These are phyloP conservation scores for Penicillium carneum DNA, from an alignment of 2,329 filamentous ascomycete genomes.

Conservation along the genomic window DNA sequence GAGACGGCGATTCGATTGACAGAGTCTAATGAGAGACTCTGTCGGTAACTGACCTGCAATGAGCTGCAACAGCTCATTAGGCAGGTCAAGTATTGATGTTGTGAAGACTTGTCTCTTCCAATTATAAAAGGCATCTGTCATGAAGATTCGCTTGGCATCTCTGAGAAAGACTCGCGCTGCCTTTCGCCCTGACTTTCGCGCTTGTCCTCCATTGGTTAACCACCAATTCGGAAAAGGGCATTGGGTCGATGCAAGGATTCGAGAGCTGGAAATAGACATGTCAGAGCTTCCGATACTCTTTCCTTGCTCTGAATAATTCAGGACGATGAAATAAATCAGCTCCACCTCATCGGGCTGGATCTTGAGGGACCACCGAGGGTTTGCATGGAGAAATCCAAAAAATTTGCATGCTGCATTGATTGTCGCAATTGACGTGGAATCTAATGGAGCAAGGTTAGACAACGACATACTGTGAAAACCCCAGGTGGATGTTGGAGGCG, in stretches of 20 bases:
- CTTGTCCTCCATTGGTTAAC: not conserved
- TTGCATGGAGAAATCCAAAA: not conserved
- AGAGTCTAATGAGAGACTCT: not conserved
- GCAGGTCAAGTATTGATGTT: conserved; percentile 2
- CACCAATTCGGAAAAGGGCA: not conserved
- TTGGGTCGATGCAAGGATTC: not conserved
- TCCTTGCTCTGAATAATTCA: not conserved
- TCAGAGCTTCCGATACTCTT: not conserved
- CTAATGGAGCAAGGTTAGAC: not conserved
- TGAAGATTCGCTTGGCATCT: not conserved
- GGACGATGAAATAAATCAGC: not conserved
- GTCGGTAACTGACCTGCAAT: not conserved
- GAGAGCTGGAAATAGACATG: not conserved
- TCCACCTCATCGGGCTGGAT: not conserved
- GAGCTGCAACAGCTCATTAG: not conserved
- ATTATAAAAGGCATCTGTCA: not conserved
- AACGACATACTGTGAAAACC: not conserved
- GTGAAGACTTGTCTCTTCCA: not conserved
- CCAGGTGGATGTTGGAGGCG: too few species aligned
- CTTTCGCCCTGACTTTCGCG: not conserved
- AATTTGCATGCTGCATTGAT: not conserved
- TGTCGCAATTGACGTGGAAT: not conserved
- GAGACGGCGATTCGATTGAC: not conserved
- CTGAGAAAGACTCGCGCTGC: not conserved
- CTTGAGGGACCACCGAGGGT: not conserved